These are phyloP conservation scores for Venturia asperata DNA, from an alignment of 2,329 filamentous ascomycete species.

Conservation along the genomic window DNA sequence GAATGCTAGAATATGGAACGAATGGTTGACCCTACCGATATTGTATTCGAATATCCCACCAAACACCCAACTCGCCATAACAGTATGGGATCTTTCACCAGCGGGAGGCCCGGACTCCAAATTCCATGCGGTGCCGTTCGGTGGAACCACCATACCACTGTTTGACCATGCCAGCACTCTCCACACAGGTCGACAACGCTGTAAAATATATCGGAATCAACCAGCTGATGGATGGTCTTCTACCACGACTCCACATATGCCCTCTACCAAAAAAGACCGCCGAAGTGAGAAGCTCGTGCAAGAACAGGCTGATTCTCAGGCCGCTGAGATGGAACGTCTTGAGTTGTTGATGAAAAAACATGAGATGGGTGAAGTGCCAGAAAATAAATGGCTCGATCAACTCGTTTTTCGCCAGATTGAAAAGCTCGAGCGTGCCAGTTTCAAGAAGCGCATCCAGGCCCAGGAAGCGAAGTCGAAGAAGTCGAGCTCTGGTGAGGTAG, in stretches of 20 bases:
- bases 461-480: conserved; percentile 39
- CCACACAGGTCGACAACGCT: conserved; percentile 88
- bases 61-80: conserved; percentile 81
- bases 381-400: conserved; percentile 92
- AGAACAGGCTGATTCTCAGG: conserved; percentile 48
- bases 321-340: conserved; percentile 81
- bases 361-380: conserved; percentile 91
- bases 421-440: conserved; percentile 46
- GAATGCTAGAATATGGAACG: conserved; percentile 71
- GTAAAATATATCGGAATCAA: conserved; percentile 72
- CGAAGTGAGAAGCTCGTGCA: conserved; percentile 24
- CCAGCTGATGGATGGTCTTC: conserved; percentile 78
- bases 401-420: conserved; percentile 87
- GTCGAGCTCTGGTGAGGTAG: conserved; percentile 24
- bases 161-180: conserved; percentile 90
- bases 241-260: conserved; percentile 66
- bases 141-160: conserved; percentile 83
- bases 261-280: conserved; percentile 46
- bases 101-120: conserved; percentile 62
- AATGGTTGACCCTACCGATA: conserved; percentile 88
- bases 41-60: conserved; percentile 74
- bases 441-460: conserved; percentile 47
- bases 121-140: conserved; percentile 81
- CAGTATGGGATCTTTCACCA: conserved; percentile 88
- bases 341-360: conserved; percentile 93